Base-by-base conservation (phyloP, 2,329 filamentous ascomycete species). In the Cordyceps javanica region DNA sequence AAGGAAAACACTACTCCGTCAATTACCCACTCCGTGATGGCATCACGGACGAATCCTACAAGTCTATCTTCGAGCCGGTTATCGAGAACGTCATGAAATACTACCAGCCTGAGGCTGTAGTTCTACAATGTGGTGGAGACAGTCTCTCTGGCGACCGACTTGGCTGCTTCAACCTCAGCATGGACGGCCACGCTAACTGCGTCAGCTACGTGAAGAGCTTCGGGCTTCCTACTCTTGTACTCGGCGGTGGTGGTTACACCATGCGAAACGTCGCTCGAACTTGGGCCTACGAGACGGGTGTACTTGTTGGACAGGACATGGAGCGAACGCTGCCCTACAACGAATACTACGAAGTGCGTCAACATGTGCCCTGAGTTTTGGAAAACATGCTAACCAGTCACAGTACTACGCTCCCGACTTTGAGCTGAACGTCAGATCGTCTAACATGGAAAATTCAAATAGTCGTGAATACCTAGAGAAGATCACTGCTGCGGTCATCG, bases 91-190 rank as follows among this genome's bases (percentile, higher is more conserved):
- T 95, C 57, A 91, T 97, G 77, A 83, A 89, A 58, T 91, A 88
- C 67, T 99, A 92, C 76, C 86, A 88, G 58, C 94, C 94, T 0
- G 86, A 91, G 65, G 93, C 92, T 4, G 93, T 99, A 56, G 94
- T 97, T 5, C 81, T 99, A 3, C 94, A 99, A 71, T 99, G 94
- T 68, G 94, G 94, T 57, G 93, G 93, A 50, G 94, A 99, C 75
- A 95, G 89, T 66, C 81, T 99, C 16, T 96, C 92, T 28, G 93
- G 94, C 49, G 94, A 99, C 72, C 86, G 94, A 36, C 82, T 99
- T 0, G 94, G 94, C 54, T 95, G 92, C 72, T 99, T 99, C 80
- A 99, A 97, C 70, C 81, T 99, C 61, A 97, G 95, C 73, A 97
- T 99, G 83, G 87, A 88, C 66, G 93, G 93, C 4, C 94, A 99